Conservation (phyloP, 2,329 filamentous ascomycete genomes). For the Diaporthe amygdali region DNA sequence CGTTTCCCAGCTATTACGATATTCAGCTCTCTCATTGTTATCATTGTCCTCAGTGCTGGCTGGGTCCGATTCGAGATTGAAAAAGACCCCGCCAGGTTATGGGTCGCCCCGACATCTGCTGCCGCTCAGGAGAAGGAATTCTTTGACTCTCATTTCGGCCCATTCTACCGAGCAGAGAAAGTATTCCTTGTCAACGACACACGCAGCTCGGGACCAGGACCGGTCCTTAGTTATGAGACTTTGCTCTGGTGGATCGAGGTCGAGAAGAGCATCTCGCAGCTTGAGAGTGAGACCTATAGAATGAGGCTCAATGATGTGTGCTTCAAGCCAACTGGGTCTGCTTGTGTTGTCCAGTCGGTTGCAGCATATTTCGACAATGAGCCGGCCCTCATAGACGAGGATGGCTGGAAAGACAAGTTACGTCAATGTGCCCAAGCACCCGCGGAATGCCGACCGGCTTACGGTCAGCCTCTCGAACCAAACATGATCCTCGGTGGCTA, state of each 20-base stretch:
- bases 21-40: conserved; percentile 72
- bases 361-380: conserved; percentile 83
- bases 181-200: conserved; percentile 93
- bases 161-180: conserved; percentile 94
- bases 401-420: conserved; percentile 75
- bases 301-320: conserved; percentile 83
- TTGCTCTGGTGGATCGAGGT: conserved; percentile 93
- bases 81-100: conserved; percentile 86
- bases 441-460: conserved; percentile 84
- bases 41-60: conserved; percentile 81
- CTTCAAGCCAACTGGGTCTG: conserved; percentile 89
- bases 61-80: conserved; percentile 92
- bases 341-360: conserved; percentile 93
- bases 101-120: conserved; percentile 93
- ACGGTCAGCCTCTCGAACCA: conserved; percentile 86
- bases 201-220: conserved; percentile 63
- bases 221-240: conserved; percentile 87
- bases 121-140: conserved; percentile 93
- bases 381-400: conserved; percentile 63
- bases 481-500: conserved; percentile 87
- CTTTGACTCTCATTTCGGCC: conserved; percentile 91
- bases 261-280: conserved; percentile 74
- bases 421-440: conserved; percentile 78
- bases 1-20: conserved; percentile 88
- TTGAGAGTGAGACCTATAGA: conserved; percentile 73